A percentile compares a stretch with the other conserved stretches of the same genome.
Evolutionary conservation across 1,139 yeast genomes (phyloP).

Genomic region (Pichiaceae sp.): DNA sequence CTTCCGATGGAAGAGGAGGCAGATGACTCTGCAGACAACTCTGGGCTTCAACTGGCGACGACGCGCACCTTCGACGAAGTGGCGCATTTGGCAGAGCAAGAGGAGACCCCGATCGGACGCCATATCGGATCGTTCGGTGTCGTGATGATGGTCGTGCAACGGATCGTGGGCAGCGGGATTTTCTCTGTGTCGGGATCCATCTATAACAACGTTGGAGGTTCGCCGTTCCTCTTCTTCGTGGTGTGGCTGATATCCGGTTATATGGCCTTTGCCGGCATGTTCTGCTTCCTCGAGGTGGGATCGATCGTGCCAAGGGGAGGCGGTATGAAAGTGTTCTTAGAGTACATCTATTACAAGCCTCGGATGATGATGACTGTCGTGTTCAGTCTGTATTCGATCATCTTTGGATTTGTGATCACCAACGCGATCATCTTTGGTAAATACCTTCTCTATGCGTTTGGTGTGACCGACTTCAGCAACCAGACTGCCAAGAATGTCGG

Average conservation of each 20-base stretch:
- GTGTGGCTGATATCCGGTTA: conserved; percentile 58
- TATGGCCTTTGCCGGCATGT: conserved; percentile 58
- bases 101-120: conserved; percentile 66
- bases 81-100: conserved; percentile 22
- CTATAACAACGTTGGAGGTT: conserved; percentile 60
- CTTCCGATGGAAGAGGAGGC: not conserved
- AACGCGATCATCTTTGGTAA: conserved; percentile 68
- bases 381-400: conserved; percentile 45
- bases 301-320: conserved; percentile 66
- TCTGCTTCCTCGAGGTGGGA: conserved; percentile 60
- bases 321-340: conserved; percentile 65
- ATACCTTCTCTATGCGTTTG: conserved; percentile 37
- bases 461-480: conserved; percentile 20
- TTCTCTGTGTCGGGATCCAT: conserved; percentile 66
- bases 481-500: conserved; percentile 33
- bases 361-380: conserved; percentile 51
- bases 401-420: conserved; percentile 58
- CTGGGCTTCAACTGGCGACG: not conserved
- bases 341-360: conserved; percentile 55
- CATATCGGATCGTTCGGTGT: conserved; percentile 65
- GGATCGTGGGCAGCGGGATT: conserved; percentile 74
- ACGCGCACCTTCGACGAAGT: conserved; percentile 10
- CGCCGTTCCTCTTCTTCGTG: conserved; percentile 46
- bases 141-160: conserved; percentile 50
- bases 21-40: not conserved